A percentile compares a stretch with the other conserved stretches of the same genome.
Conservation (phyloP, 108 stramenopile species). For the Skeletonema marinoi region DNA sequence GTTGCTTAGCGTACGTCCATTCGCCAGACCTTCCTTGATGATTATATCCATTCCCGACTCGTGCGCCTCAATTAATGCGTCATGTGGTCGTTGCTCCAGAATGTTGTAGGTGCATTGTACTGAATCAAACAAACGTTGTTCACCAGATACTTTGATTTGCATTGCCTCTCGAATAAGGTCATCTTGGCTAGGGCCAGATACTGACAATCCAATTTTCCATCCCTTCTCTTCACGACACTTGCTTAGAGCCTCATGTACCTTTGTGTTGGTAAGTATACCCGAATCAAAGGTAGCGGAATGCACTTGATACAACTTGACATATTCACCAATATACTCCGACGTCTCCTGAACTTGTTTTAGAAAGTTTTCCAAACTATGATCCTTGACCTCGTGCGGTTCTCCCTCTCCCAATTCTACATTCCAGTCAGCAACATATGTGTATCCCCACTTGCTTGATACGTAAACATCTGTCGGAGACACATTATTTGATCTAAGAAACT, state of each 20-base stretch:
- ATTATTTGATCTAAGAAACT: slow-evolving; percentile 58
- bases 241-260: slow-evolving; percentile 62
- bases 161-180: slow-evolving; percentile 62
- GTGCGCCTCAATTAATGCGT: slow-evolving; percentile 58
- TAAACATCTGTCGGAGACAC: slow-evolving; percentile 54
- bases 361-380: slow-evolving; percentile 78
- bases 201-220: slow-evolving; percentile 75
- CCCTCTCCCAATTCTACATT: slow-evolving; percentile 60
- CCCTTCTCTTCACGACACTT: slow-evolving; percentile 57
- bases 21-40: slow-evolving; percentile 84
- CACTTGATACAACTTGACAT: slow-evolving; percentile 76
- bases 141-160: slow-evolving; percentile 42
- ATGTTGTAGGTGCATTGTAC: slow-evolving; percentile 86
- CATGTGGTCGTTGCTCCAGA: slow-evolving; percentile 65
- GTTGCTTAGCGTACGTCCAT: slow-evolving; percentile 62
- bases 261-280: slow-evolving; percentile 58
- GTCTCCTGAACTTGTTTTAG: slow-evolving; percentile 69
- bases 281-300: slow-evolving; percentile 86
- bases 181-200: slow-evolving; percentile 67
- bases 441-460: slow-evolving; percentile 79
- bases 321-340: slow-evolving; percentile 52
- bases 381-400: slow-evolving; percentile 79
- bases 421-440: slow-evolving; percentile 82
- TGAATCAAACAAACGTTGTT: slow-evolving; percentile 67
- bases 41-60: slow-evolving; percentile 72